Conservation (phyloP, 805 yeast genomes). For the Komagataella mondaviorum region DNA sequence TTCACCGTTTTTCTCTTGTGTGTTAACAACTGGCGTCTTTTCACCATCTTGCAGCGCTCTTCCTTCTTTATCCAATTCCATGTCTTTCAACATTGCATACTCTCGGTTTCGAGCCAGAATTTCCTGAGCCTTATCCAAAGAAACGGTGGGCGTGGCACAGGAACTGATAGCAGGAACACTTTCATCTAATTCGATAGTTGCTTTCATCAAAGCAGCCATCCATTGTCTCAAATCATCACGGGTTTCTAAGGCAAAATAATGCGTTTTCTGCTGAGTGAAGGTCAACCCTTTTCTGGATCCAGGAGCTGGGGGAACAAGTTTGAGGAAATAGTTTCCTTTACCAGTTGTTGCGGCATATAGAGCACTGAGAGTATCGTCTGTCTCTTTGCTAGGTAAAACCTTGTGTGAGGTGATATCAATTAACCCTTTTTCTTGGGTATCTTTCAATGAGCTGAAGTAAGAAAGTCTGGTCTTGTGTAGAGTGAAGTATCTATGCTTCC, state of each 20-base stretch:
- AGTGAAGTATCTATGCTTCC: conserved; percentile 82
- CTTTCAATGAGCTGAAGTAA: conserved; percentile 68
- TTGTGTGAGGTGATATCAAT: conserved; percentile 94
- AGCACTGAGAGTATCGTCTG: conserved; percentile 68
- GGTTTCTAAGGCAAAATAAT: conserved; percentile 89
- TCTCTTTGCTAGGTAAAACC: conserved; percentile 63
- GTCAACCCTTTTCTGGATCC: conserved; percentile 92
- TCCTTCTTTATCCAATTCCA: conserved; percentile 25
- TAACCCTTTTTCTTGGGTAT: conserved; percentile 77
- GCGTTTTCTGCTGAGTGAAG: conserved; percentile 91
- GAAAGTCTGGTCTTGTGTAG: conserved; percentile 89
- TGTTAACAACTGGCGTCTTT: background rate
- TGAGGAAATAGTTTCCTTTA: conserved; percentile 86
- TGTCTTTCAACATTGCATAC: conserved; percentile 44
- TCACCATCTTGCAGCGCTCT: conserved; percentile 14
- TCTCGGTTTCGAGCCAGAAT: conserved; percentile 73
- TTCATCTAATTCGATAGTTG: conserved; percentile 94
- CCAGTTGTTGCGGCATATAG: conserved; percentile 89
- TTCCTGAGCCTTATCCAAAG: conserved; percentile 77
- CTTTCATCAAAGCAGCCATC: conserved; percentile 91
- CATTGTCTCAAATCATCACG: conserved; percentile 87
- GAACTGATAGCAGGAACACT: conserved; percentile 84
- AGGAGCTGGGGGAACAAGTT: conserved; percentile 92
- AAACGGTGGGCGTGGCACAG: conserved; percentile 91
- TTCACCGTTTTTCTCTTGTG: background rate